Percentiles rank a stretch among this genome's conserved stretches.
These are phyloP conservation scores for Crucihimalaya himalaica DNA, from an alignment of 345 rosid species.

Conservation along the genomic window DNA sequence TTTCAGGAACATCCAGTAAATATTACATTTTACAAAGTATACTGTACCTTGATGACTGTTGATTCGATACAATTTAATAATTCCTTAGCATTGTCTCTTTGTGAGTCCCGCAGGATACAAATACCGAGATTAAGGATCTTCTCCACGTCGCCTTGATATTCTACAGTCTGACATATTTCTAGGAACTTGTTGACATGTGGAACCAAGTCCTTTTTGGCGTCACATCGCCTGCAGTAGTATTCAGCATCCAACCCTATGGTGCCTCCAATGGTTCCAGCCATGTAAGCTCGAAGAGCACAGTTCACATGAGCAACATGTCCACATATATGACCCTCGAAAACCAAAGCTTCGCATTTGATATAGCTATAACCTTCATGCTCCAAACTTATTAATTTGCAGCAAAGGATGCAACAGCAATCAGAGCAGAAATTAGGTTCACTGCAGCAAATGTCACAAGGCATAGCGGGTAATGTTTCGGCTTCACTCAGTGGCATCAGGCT, in stretches of 20 bases:
- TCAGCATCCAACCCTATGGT: slow-evolving; percentile 87
- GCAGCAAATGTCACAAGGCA: slow-evolving; percentile 90
- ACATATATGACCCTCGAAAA: slow-evolving; percentile 53
- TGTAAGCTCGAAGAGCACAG: slow-evolving; percentile 78
- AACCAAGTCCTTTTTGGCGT: slow-evolving; percentile 62
- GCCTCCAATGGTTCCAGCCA: slow-evolving; percentile 92
- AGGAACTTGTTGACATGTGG: slow-evolving; percentile 60
- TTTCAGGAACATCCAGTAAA: slow-evolving; percentile 13
- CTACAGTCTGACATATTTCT: slow-evolving; percentile 57
- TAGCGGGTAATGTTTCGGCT: slow-evolving; percentile 35
- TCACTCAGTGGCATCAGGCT: slow-evolving; percentile 46
- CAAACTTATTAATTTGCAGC: slow-evolving; percentile 57
- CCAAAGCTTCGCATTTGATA: slow-evolving; percentile 69
- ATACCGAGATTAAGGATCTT: slow-evolving; percentile 61
- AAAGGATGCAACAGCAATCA: slow-evolving; percentile 86
- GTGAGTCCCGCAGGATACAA: slow-evolving; percentile 63
- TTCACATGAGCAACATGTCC: slow-evolving; percentile 86
- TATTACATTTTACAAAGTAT: not conserved
- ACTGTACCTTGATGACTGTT: slow-evolving; percentile 62
- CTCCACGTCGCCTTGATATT: slow-evolving; percentile 55
- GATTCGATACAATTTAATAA: slow-evolving; percentile 54
- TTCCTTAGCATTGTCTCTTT: slow-evolving; percentile 50
- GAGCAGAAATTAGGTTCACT: slow-evolving; percentile 66
- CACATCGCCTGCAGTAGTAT: slow-evolving; percentile 86
- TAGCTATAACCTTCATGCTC: slow-evolving; percentile 64